Conservation (phyloP, 441 rosid genomes). For the Macaranga tanarius region DNA sequence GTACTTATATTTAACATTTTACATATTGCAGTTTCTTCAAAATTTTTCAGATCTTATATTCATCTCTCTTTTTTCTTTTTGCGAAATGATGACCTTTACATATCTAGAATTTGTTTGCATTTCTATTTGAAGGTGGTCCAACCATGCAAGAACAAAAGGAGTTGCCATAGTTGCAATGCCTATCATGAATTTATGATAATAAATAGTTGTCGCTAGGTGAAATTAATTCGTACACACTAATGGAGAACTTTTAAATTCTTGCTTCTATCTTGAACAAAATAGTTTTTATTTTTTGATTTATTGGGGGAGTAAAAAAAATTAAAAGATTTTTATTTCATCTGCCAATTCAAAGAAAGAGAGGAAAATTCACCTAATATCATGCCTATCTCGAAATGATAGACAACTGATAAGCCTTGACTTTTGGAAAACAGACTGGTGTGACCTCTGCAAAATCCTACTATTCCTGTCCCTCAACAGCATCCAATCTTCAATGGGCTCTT, state of each 20-base stretch:
- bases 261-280: not conserved
- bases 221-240: not conserved
- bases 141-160: not conserved
- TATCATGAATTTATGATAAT: not conserved
- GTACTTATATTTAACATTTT: conserved; percentile 42
- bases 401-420: too few relatives aligned
- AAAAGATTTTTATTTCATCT: not conserved
- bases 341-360: too few relatives aligned
- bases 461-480: not conserved
- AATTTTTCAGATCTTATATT: conserved; percentile 14
- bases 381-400: too few relatives aligned
- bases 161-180: not conserved
- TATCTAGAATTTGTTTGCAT: not conserved
- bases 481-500: not conserved
- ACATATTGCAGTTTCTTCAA: conserved; percentile 11
- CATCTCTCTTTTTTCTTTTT: not conserved
- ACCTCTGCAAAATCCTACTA: not conserved
- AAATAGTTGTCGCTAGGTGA: not conserved
- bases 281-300: not conserved
- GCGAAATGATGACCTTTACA: not conserved
- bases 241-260: not conserved
- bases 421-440: not conserved
- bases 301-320: not conserved
- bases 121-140: not conserved
- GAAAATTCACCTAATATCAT: too few relatives aligned